phyloP scores from a whole-genome alignment of 306 rosid genomes.

The Pachyrhizus erosus region DNA sequence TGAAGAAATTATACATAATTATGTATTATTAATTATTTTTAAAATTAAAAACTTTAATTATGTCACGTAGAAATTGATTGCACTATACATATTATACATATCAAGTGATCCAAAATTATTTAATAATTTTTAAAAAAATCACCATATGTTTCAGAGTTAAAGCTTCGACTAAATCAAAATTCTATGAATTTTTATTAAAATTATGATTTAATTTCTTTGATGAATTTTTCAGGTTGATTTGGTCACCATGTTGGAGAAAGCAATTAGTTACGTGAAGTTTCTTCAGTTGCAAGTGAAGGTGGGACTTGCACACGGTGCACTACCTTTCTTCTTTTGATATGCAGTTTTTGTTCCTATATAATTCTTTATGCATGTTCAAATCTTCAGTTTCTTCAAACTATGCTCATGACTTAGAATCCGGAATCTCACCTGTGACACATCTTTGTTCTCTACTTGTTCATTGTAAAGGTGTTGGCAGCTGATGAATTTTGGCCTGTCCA shows the following conservation, averaged over 20 bases:
- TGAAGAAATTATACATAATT: too few species aligned
- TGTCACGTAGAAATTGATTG: too few species aligned
- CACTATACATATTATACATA: too few species aligned
- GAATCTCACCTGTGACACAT: background rate
- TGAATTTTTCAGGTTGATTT: slow-evolving; percentile 70
- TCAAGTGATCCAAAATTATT: too few species aligned
- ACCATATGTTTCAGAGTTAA: background rate
- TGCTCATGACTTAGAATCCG: background rate
- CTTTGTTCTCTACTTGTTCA: background rate
- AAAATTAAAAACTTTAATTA: too few species aligned
- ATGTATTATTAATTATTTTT: too few species aligned
- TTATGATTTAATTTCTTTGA: background rate
- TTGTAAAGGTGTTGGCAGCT: slow-evolving; percentile 75
- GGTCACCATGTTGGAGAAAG: slow-evolving; percentile 96
- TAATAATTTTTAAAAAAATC: too few species aligned
- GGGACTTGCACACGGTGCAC: background rate
- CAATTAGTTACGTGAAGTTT: slow-evolving; percentile 88
- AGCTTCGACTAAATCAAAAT: background rate
- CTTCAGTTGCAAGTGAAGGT: slow-evolving; percentile 98
- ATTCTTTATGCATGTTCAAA: background rate
- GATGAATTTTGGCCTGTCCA: slow-evolving; percentile 93
- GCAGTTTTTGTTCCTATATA: background rate
- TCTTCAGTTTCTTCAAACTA: slow-evolving; percentile 6
- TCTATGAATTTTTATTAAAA: background rate
- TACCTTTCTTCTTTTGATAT: background rate